Percentiles rank a stretch among this genome's conserved stretches.
Evolutionary conservation across 2,329 filamentous ascomycete species (phyloP).

Genomic region (Rachicladosporium sp.): DNA sequence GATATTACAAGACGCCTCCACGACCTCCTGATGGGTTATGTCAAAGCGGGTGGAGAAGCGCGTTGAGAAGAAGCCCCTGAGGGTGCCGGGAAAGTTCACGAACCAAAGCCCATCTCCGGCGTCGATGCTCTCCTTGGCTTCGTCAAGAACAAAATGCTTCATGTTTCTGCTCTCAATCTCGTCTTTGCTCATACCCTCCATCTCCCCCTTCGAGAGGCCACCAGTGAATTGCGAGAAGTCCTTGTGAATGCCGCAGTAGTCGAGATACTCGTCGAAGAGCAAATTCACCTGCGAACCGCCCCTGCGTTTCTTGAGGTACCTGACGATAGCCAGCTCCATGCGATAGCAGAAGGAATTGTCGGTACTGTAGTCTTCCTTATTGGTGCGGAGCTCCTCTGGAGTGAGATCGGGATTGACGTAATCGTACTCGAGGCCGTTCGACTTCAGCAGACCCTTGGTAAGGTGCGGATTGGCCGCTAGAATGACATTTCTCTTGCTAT

Average conservation of each 20-base stretch:
- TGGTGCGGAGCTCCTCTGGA: slow-evolving; percentile 52
- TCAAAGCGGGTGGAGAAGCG: slow-evolving; percentile 5
- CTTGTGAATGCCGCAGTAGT: slow-evolving; percentile 67
- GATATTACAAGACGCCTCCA: slow-evolving; percentile 43
- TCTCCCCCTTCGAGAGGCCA: slow-evolving; percentile 12
- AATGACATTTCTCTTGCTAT: slow-evolving; percentile 11
- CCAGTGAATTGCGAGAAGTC: slow-evolving; percentile 50
- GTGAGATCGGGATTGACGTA: slow-evolving; percentile 71
- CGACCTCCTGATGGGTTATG: not conserved
- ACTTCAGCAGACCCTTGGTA: slow-evolving; percentile 31
- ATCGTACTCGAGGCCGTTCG: slow-evolving; percentile 49
- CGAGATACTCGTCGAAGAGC: slow-evolving; percentile 69
- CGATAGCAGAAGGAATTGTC: slow-evolving; percentile 44
- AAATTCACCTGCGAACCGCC: slow-evolving; percentile 49
- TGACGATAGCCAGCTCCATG: slow-evolving; percentile 73
- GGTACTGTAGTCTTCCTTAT: slow-evolving; percentile 55
- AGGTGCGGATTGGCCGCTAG: slow-evolving; percentile 20
- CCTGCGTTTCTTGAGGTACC: slow-evolving; percentile 66
- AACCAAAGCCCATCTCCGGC: slow-evolving; percentile 46
- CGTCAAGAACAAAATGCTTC: slow-evolving; percentile 38
- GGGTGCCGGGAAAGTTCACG: slow-evolving; percentile 70
- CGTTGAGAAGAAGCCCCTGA: slow-evolving; percentile 55
- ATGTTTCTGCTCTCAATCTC: slow-evolving; percentile 47
- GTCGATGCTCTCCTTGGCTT: slow-evolving; percentile 32
- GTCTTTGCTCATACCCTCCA: slow-evolving; percentile 38